Evolutionary conservation across 768 basidiomycete species (phyloP), one percentile per base, ranked within the genome.

Genomic region (Kwoniella pini): DNA sequence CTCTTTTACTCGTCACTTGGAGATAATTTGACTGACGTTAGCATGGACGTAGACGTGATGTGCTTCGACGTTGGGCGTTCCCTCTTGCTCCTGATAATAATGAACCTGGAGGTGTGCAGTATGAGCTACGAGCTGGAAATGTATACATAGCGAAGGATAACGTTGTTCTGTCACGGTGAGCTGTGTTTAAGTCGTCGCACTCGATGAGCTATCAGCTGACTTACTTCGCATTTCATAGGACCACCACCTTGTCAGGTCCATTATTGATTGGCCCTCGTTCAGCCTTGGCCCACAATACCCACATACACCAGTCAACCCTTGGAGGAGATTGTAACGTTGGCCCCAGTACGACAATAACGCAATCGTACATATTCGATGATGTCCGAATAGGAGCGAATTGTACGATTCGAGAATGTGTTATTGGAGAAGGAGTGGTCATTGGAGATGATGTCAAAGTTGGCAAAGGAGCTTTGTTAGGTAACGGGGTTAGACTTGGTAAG

Each of bases 21-120:
- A 39, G 57, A 50, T 17, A 39, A 44, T n/a, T 63, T 26, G 17
- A 38, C 49, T 52, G 45, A 27, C 22, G 27, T 57, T 57, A 21
- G 15, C 13, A 13, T 26, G 22, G 45, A 13, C 17, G 21, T 72
- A 95, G 93, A 81, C 90, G 91, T 78, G 93, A 97, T 70, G 91
- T 99, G 49, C 80, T 98, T 28, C 85, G 91, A 43, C 83, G 96
- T 67, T 93, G 92, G 89, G 90, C 91, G 4, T 98, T 95, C 80
- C 96, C 96, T 1, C 81, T 98, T 9, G 92, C 93, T 4, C 95
- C 95, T 9, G 96, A 97, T 75, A 87, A 94, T 76, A 91, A 93
- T 77, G 85, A 93, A 69, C 92, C 91, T 1, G 84, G 87, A 13
- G 87, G 87, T 5, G 70, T 67, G 7, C 86, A 88, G 36, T 98